A percentile compares a stretch with the other conserved stretches of the same genome.
These are phyloP conservation scores for Dissoconium aciculare DNA, from an alignment of 2,329 filamentous ascomycete species.

Conservation along the genomic window DNA sequence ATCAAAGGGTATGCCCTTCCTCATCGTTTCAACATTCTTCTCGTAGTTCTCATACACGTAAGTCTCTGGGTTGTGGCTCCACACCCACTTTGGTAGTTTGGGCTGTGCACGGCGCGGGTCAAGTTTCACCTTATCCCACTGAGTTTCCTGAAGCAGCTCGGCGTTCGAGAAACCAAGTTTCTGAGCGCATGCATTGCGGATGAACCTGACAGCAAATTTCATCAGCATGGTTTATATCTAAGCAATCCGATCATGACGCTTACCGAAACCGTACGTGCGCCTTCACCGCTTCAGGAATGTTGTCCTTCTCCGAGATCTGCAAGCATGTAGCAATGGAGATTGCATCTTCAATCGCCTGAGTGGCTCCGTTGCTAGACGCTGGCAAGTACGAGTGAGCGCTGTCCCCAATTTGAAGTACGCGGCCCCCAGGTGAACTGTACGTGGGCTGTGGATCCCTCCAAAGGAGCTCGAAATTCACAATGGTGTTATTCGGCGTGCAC, in stretches of 20 bases:
- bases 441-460: constrained; percentile 33
- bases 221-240: constrained; percentile 5
- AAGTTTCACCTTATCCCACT: constrained; percentile 35
- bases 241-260: constrained; percentile 21
- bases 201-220: constrained; percentile 23
- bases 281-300: constrained; percentile 20
- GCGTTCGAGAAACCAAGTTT: constrained; percentile 35
- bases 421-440: constrained; percentile 30
- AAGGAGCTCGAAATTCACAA: constrained; percentile 36
- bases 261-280: constrained; percentile 23
- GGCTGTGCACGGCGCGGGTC: constrained; percentile 31
- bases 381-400: constrained; percentile 33
- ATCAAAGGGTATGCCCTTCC: constrained; percentile 7
- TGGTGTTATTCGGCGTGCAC: constrained; percentile 31
- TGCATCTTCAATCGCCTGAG: constrained; percentile 35
- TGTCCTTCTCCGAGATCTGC: constrained; percentile 28
- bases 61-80: constrained; percentile 16
- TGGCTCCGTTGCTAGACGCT: constrained; percentile 32
- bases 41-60: constrained; percentile 14
- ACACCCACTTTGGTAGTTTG: constrained; percentile 31
- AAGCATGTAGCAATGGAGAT: constrained; percentile 33
- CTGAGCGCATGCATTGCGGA: constrained; percentile 35
- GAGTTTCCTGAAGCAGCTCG: constrained; percentile 33
- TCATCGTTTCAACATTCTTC: constrained; percentile 7
- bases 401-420: constrained; percentile 33